Base-by-base conservation (phyloP, 352 stramenopile genomes). In the Globisporangium paroecandrum region DNA sequence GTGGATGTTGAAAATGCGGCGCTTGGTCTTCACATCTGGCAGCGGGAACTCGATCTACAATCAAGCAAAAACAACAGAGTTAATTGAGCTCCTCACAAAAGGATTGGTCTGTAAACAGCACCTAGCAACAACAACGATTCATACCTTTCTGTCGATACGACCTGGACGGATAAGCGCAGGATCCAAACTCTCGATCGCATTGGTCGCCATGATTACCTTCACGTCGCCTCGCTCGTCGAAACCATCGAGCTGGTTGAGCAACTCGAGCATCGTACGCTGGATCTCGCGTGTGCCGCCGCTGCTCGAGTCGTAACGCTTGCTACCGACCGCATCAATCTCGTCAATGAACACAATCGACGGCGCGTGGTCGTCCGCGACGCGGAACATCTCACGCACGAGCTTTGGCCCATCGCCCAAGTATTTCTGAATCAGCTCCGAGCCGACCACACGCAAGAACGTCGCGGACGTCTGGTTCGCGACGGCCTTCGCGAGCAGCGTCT, bases 131-230 rank as follows among this genome's bases (percentile, higher is more conserved):
- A 4, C 13, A 64, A 51, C 32, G 69, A 36, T 22, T 59, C 59
- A 46, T 58, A 93, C 83, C 85, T 99, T 99, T 76, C 98, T 90
- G 84, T 99, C 98, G 70, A 99, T 99, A 79, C 98, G 97, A 36
- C 98, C 98, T 8, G 98, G 97, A 75, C 98, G 95, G 75, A 99
- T 99, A 53, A 99, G 85, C 7, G 98, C 98, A 9, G 98, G 98
- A 78, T 99, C 98, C 3, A 99, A 83, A 27, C 87, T 98, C 70
- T 99, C 98, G 71, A 99, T 99, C 63, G 97, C 94, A 79, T 99
- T 99, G 5, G 98, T 99, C 8, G 98, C 98, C 98, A 99, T 99
- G 77, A 99, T 99, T 55, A 99, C 90, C 89, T 99, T 99, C 62
- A 99, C 97, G 72, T 99, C 98, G 12, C 97, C 97, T 47, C 97